Base-by-base conservation (phyloP, 192 early-diverging fungal genomes). In the Funneliformis mosseae region DNA sequence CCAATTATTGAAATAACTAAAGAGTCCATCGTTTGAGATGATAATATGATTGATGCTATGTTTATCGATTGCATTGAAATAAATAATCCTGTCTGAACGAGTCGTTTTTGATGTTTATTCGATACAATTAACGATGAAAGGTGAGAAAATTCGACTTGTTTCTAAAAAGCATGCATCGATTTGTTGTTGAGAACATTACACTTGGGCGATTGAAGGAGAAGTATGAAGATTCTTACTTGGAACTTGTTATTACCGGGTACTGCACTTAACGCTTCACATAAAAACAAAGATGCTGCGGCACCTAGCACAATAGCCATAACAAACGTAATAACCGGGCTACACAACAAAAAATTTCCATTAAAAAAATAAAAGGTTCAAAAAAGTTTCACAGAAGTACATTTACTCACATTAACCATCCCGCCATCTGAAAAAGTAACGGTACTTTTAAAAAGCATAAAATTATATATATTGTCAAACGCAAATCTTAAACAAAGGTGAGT, bases 171-270 rank as follows among this genome's bases (percentile, higher is more conserved):
- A 55, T 55, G 18, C 14, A 50, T 4, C 5, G 18, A 16, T 50
- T 16, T 12, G 3, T 50, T 50, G 8, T 42, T 41, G 18, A 5
- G 39, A 39, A 8, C 8, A 38, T 42, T 64, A 9, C 8, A 8
- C 4, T 33, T 33, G 14, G 9, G 14, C 14, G 0, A 14, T 10
- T 39, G 9, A 63, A 41, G 43, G 6, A 38, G 43, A 12, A 63
- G 9, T 64, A 0, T 66, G 42, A 46, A 1, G 42, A 42, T 43
- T n/a, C 41, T n/a, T 43, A 90, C 91, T 76, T 93, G 91, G 71
- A 93, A 92, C 73, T 85, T 84, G 61, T 92, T 89, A 81, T 94
- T 94, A 21, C 92, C 93, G 3, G 88, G 87, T 81, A 93, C 89
- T 67, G 87, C 86, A 9, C 91, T 92, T 85, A 92, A 88, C 23